phyloP scores from a whole-genome alignment of 1,139 yeast species.

The Suhomyces terraborum region DNA sequence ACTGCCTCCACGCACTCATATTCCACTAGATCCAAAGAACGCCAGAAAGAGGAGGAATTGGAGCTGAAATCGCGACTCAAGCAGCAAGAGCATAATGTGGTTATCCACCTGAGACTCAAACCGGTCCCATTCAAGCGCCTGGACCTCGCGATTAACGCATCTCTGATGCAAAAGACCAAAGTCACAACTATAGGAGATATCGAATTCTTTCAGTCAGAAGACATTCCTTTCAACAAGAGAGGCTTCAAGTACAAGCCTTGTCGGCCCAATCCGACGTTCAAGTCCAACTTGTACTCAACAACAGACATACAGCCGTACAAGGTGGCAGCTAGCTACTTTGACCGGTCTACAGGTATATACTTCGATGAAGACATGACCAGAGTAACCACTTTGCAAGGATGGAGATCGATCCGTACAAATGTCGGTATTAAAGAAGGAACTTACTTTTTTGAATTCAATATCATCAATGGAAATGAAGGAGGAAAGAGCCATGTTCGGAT shows the following conservation, averaged over 20 bases:
- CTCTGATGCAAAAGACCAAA: slow-evolving; percentile 8
- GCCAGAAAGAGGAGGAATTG: slow-evolving; percentile 20
- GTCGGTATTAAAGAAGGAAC: slow-evolving; percentile 76
- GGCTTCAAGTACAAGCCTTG: slow-evolving; percentile 85
- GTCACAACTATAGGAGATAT: slow-evolving; percentile 20
- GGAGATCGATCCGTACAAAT: slow-evolving; percentile 79
- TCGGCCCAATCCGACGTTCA: slow-evolving; percentile 65
- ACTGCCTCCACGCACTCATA: slow-evolving; percentile 20
- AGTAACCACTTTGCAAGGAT: slow-evolving; percentile 66
- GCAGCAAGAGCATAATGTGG: slow-evolving; percentile 33
- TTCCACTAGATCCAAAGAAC: slow-evolving; percentile 29
- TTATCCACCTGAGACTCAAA: slow-evolving; percentile 47
- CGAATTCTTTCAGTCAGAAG: slow-evolving; percentile 58
- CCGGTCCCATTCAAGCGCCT: slow-evolving; percentile 45
- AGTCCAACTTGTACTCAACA: slow-evolving; percentile 65
- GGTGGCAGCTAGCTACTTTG: slow-evolving; percentile 69
- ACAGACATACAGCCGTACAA: slow-evolving; percentile 72
- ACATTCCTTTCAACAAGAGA: slow-evolving; percentile 74
- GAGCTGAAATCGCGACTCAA: slow-evolving; percentile 24
- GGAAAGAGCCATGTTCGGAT: slow-evolving; percentile 65
- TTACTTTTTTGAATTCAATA: slow-evolving; percentile 75
- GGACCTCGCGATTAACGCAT: slow-evolving; percentile 26
- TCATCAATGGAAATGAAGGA: slow-evolving; percentile 46
- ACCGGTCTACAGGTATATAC: slow-evolving; percentile 63
- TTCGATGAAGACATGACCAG: slow-evolving; percentile 45